Percentiles rank a stretch among this genome's conserved stretches.
These are phyloP conservation scores for Globisporangium sylvaticum DNA, from an alignment of 352 stramenopile genomes.

Conservation along the genomic window DNA sequence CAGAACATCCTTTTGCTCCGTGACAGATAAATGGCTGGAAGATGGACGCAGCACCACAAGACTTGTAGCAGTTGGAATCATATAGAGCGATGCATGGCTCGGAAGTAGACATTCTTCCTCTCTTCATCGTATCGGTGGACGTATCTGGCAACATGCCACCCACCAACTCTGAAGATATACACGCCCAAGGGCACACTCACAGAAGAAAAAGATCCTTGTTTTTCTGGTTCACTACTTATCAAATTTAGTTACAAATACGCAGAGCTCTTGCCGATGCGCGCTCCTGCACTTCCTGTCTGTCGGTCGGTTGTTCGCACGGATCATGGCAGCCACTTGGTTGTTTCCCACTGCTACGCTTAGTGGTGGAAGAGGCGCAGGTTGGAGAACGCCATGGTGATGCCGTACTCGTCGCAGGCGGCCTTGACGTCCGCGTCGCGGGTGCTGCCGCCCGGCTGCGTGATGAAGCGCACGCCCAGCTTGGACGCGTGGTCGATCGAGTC, in stretches of 20 bases:
- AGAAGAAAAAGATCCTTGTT: neutral
- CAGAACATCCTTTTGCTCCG: neutral
- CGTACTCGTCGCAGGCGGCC: conserved; percentile 95
- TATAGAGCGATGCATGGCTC: neutral
- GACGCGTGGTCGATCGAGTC: conserved; percentile 97
- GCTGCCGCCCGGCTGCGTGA: conserved; percentile 94
- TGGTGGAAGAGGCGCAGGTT: conserved; percentile 99
- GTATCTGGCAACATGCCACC: neutral
- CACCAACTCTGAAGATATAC: neutral
- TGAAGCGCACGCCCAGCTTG: conserved; percentile 95
- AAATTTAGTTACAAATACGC: conserved; percentile 1
- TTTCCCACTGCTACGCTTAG: conserved; percentile 51
- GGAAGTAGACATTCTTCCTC: neutral
- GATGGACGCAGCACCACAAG: neutral
- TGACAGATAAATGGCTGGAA: neutral
- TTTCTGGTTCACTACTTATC: neutral
- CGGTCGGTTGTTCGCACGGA: neutral
- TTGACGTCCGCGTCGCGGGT: conserved; percentile 90
- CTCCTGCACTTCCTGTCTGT: neutral
- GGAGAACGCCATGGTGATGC: conserved; percentile 99
- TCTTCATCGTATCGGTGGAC: neutral
- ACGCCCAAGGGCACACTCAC: too few species aligned
- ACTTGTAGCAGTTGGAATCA: neutral
- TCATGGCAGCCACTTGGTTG: neutral
- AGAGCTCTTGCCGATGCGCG: neutral